These are phyloP conservation scores for Teratosphaeriaceae sp. DNA, from an alignment of 2,329 filamentous ascomycete genomes.

Conservation along the genomic window DNA sequence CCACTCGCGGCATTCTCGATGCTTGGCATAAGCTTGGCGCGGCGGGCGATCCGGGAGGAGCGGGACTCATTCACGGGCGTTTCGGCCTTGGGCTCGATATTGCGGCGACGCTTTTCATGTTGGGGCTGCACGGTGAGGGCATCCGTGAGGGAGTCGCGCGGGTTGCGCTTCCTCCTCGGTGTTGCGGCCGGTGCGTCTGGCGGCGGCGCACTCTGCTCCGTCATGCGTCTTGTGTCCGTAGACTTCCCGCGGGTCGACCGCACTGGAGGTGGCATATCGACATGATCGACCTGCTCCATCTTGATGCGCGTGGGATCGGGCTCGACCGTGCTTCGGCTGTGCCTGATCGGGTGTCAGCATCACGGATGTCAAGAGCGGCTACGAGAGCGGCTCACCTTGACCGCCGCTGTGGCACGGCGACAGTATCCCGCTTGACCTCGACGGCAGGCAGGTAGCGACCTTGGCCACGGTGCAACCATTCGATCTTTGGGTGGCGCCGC, in stretches of 20 bases:
- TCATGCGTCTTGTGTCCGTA: neutral
- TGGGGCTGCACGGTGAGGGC: slow-evolving; percentile 7
- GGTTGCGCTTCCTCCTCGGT: neutral
- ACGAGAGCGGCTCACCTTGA: slow-evolving; percentile 4
- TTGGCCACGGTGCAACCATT: slow-evolving; percentile 29
- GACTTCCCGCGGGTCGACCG: neutral
- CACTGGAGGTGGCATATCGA: neutral
- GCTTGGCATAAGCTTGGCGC: slow-evolving; percentile 6
- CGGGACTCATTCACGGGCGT: slow-evolving; percentile 4
- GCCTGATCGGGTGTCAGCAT: neutral
- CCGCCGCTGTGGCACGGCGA: slow-evolving; percentile 1
- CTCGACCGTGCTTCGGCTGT: neutral
- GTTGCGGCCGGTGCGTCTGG: neutral
- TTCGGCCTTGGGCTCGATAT: slow-evolving; percentile 3
- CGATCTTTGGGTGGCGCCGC: slow-evolving; percentile 23
- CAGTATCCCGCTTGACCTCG: slow-evolving; percentile 7
- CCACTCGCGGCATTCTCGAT: too few relatives aligned
- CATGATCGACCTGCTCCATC: neutral
- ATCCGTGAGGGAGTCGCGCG: slow-evolving; percentile 5
- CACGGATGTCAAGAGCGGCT: too few relatives aligned
- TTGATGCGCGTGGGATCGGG: neutral
- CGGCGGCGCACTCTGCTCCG: neutral
- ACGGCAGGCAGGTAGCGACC: slow-evolving; percentile 25
- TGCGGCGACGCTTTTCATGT: slow-evolving; percentile 9
- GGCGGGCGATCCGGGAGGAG: slow-evolving; percentile 10